Base-by-base conservation (phyloP, 176 grass and related monocot species). In the Cenchrus fungigraminus region DNA sequence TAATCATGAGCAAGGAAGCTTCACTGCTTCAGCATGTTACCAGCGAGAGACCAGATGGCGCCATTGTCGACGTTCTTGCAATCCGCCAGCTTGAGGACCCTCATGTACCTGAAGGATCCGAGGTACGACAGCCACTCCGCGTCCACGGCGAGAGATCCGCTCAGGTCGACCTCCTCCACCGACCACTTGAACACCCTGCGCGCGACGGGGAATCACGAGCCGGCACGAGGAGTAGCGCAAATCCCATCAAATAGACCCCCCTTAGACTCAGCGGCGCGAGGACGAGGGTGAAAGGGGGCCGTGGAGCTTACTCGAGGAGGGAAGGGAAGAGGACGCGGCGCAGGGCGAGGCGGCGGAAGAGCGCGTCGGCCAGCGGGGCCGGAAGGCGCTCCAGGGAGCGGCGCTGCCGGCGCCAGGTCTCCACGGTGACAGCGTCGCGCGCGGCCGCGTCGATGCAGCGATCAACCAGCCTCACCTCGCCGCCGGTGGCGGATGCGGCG, bases 81-180 rank as follows among this genome's bases (percentile, higher is more conserved):
- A 59, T 92, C 89, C 1, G 93, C 83, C 43, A 98, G 84, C 58
- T 91, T 94, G 61, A 98, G 89, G 12, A 65, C 22, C 32, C 54
- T 57, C 19, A 98, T 82, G 28, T 83, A 83, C 19, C 84, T 78
- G 85, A 98, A 98, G 0, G 85, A 86, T 51, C 96, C 96, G 1
- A 98, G 77, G 82, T 98, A 98, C 5, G 91, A 91, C 76, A 98
- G 11, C 93, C 96, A 98, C 73, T 98, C 96, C 1, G 87, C 88
- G 62, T 92, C 85, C 6, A 98, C 81, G 9, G 68, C 65, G 28
- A 68, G 61, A 37, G 83, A 68, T 43, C 89, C 96, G 28, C 85
- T 90, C 55, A 98, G 82, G 80, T 98, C 81, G 57, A 95, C 68
- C 51, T 89, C 69, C 77, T 98, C 91, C 42, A 92, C 91, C 2